Evolutionary conservation across 2,329 filamentous ascomycete genomes (phyloP).

Genomic region (Rhinocladiella similis): DNA sequence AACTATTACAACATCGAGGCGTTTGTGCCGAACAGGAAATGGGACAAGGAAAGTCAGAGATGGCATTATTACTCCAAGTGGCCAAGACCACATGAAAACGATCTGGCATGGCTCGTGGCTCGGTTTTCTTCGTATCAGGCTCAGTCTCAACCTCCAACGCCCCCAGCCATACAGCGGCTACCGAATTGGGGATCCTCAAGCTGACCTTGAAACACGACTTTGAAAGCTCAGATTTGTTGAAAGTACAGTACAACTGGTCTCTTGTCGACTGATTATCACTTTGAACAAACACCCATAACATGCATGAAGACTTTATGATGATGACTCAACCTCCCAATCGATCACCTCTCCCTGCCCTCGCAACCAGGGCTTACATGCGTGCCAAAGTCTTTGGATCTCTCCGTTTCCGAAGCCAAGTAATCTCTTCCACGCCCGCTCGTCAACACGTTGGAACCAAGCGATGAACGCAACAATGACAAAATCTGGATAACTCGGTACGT

Average conservation of each 20-base stretch:
- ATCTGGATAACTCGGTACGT: conserved; percentile 4
- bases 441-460: conserved; percentile 11
- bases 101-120: conserved; percentile 24
- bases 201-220: background rate
- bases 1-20: conserved; percentile 29
- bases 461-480: conserved; percentile 11
- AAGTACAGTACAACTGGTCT: too few relatives aligned
- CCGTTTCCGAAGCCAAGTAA: background rate
- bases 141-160: background rate
- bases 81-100: conserved; percentile 28
- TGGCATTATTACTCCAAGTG: conserved; percentile 29
- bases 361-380: background rate
- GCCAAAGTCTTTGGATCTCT: background rate
- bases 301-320: background rate
- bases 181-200: background rate
- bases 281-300: background rate
- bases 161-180: too few relatives aligned
- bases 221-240: too few relatives aligned
- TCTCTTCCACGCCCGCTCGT: conserved; percentile 2
- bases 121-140: conserved; percentile 19
- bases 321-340: background rate
- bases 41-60: conserved; percentile 23
- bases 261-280: background rate
- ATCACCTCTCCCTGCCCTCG: background rate
- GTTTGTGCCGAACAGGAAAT: conserved; percentile 29